phyloP scores from a whole-genome alignment of 2,329 filamentous ascomycete species.

The Colletotrichum melonis region DNA sequence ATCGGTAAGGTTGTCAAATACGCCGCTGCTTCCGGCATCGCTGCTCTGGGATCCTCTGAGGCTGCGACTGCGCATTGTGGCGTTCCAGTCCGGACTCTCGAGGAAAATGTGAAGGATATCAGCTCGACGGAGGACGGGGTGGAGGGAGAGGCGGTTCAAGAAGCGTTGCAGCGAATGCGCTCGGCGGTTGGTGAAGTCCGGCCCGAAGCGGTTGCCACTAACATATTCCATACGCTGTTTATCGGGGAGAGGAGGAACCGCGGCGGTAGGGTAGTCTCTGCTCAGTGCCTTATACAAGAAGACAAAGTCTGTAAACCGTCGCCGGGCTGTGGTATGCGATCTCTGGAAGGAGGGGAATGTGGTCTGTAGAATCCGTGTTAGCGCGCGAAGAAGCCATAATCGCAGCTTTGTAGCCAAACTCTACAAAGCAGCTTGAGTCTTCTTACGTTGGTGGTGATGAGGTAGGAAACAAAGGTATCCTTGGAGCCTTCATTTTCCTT shows the following conservation, averaged over 20 bases:
- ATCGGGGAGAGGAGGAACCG: slow-evolving; percentile 93
- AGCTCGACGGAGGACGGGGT: slow-evolving; percentile 88
- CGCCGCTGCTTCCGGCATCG: slow-evolving; percentile 68
- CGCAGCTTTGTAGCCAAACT: background rate
- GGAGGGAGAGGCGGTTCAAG: slow-evolving; percentile 84
- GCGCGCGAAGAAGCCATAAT: background rate
- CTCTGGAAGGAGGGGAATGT: slow-evolving; percentile 95
- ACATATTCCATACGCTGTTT: slow-evolving; percentile 99
- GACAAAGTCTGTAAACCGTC: slow-evolving; percentile 97
- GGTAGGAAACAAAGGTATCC: slow-evolving; percentile 95
- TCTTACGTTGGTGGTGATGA: slow-evolving; percentile 87
- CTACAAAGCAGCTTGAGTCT: slow-evolving; percentile 13
- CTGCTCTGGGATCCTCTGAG: slow-evolving; percentile 68
- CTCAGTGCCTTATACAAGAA: slow-evolving; percentile 93
- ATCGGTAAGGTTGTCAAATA: slow-evolving; percentile 96
- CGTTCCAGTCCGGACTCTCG: slow-evolving; percentile 95
- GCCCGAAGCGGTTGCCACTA: slow-evolving; percentile 91
- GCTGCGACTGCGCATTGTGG: slow-evolving; percentile 86
- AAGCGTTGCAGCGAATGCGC: slow-evolving; percentile 94
- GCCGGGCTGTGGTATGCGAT: slow-evolving; percentile 80
- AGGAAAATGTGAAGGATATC: slow-evolving; percentile 89
- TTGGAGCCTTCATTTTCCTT: slow-evolving; percentile 98
- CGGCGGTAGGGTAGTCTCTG: slow-evolving; percentile 89
- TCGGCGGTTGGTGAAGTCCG: slow-evolving; percentile 90
- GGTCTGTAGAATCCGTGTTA: slow-evolving; percentile 69